phyloP scores from a whole-genome alignment of 2,329 filamentous ascomycete genomes.

The Didymella glomerata region DNA sequence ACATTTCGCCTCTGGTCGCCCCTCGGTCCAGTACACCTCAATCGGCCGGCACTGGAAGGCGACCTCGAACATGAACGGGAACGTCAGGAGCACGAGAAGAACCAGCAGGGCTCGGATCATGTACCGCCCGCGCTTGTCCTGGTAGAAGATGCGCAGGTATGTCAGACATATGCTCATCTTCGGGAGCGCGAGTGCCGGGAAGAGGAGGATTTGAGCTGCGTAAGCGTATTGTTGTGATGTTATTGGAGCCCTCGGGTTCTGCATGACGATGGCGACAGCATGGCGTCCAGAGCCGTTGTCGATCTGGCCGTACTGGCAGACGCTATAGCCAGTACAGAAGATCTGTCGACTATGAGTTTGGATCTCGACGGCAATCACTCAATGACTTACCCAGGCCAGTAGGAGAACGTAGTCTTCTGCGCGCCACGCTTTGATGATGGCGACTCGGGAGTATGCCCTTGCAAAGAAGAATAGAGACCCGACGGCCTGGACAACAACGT shows the following conservation, averaged over 20 bases:
- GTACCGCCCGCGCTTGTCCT: constrained; percentile 24
- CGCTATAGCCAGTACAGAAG: constrained; percentile 28
- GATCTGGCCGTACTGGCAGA: constrained; percentile 35
- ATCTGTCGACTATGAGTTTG: constrained; percentile 19
- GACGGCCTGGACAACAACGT: constrained; percentile 25
- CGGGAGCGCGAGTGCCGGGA: constrained; percentile 27
- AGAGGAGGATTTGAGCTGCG: constrained; percentile 26
- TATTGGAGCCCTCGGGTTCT: constrained; percentile 16
- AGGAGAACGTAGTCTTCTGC: constrained; percentile 30
- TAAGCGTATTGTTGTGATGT: constrained; percentile 32
- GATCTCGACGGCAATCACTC: not conserved
- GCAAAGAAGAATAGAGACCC: constrained; percentile 30
- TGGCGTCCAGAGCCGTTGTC: constrained; percentile 30
- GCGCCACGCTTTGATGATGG: constrained; percentile 29
- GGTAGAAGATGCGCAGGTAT: constrained; percentile 35
- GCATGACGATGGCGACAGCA: constrained; percentile 8
- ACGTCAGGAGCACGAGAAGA: constrained; percentile 21
- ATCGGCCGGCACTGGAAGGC: constrained; percentile 33
- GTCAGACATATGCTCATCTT: constrained; percentile 38
- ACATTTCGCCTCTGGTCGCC: constrained; percentile 29
- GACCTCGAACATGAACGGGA: constrained; percentile 26
- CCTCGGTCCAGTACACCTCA: constrained; percentile 33
- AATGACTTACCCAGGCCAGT: constrained; percentile 29
- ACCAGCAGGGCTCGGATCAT: constrained; percentile 27
- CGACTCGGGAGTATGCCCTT: constrained; percentile 31